phyloP scores from a whole-genome alignment of 2,329 filamentous ascomycete species.

The Geosmithia flava region DNA sequence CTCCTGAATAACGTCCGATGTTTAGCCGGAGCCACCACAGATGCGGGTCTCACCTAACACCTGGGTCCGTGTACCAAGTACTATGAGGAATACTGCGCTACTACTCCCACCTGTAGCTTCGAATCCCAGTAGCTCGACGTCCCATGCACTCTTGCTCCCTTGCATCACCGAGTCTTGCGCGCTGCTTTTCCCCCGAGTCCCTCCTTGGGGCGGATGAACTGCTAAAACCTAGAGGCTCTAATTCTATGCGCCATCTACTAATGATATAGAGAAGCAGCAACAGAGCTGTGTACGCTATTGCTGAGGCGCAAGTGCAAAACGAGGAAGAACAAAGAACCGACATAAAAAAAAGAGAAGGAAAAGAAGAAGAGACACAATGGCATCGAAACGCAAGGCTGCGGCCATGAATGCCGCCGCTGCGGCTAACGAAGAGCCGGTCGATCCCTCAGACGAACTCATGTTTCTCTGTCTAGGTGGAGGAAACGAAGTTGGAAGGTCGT shows the following conservation, averaged over 20 bases:
- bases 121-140: not conserved
- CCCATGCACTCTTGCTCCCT: not conserved
- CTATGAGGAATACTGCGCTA: not conserved
- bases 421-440: constrained; percentile 70
- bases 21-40: not conserved
- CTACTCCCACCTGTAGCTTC: not conserved
- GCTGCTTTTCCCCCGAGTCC: not conserved
- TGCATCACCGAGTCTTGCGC: not conserved
- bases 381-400: constrained; percentile 81
- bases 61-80: not conserved
- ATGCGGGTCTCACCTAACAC: not conserved
- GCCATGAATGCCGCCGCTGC: constrained; percentile 52
- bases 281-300: not conserved
- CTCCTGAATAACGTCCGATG: not conserved
- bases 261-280: not conserved
- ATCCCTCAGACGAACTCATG: constrained; percentile 86
- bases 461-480: constrained; percentile 91
- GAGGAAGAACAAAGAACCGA: not conserved
- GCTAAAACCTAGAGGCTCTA: not conserved
- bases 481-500: constrained; percentile 93
- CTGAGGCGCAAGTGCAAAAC: not conserved
- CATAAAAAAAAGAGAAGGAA: not conserved
- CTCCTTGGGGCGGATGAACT: not conserved
- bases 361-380: constrained; percentile 41
- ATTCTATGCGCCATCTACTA: not conserved